A percentile compares a stretch with the other conserved stretches of the same genome.
Evolutionary conservation across 176 grass and related monocot genomes (phyloP).

Genomic region (Elymus sibiricus): DNA sequence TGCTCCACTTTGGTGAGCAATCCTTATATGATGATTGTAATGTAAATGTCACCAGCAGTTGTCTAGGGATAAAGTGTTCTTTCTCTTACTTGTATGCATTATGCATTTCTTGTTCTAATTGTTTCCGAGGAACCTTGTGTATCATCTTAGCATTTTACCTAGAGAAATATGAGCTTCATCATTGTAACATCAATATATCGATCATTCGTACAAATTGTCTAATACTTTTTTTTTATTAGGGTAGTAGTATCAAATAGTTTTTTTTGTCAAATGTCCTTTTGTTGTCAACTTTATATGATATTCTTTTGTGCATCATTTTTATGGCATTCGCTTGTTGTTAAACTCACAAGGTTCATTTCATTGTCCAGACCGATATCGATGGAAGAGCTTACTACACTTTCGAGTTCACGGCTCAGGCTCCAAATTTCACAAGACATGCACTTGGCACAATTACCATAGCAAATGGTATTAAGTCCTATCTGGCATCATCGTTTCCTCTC

Average conservation of each 20-base stretch:
- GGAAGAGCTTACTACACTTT: constrained; percentile 96
- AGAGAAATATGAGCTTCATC: not conserved
- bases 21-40: not conserved
- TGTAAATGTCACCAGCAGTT: not conserved
- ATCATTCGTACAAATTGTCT: not conserved
- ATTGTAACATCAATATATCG: not conserved
- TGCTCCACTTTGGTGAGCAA: not conserved
- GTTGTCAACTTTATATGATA: not conserved
- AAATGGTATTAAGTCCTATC: constrained; percentile 52
- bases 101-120: not conserved
- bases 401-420: constrained; percentile 84
- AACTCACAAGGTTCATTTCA: not conserved
- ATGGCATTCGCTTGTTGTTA: not conserved
- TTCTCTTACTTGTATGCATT: not conserved
- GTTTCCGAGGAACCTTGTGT: not conserved
- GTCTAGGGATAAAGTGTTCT: not conserved
- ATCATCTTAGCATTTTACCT: not conserved
- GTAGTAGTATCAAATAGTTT: not conserved
- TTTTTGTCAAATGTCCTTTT: not conserved
- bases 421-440: constrained; percentile 85
- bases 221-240: not conserved
- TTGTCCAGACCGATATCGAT: constrained; percentile 61
- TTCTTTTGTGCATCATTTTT: not conserved
- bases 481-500: not conserved
- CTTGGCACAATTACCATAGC: constrained; percentile 82